Conservation (phyloP, 257 asterid genomes). For the Anisodus tanguticus region DNA sequence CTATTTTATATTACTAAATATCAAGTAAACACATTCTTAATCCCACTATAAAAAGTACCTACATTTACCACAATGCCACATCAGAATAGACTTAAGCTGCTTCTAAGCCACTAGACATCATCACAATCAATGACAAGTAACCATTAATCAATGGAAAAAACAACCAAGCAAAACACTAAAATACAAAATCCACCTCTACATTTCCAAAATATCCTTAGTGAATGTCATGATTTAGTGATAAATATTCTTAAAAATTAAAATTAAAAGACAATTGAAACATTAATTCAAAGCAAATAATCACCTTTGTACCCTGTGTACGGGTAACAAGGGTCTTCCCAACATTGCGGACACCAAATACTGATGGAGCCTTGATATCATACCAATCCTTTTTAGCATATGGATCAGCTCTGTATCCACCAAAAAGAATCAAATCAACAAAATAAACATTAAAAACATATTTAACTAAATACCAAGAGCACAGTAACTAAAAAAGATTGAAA, state of each 20-base stretch:
- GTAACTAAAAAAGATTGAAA: background rate
- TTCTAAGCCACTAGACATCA: background rate
- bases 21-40: background rate
- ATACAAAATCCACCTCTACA: background rate
- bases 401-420: background rate
- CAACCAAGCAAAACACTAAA: background rate
- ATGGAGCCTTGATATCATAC: constrained; percentile 26
- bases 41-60: background rate
- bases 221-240: background rate
- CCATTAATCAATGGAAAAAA: background rate
- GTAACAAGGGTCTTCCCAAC: constrained; percentile 23
- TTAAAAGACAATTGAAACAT: background rate
- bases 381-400: constrained; percentile 27
- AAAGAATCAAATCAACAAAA: background rate
- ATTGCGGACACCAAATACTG: constrained; percentile 18
- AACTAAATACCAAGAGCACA: background rate
- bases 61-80: background rate
- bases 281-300: background rate
- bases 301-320: constrained; percentile 27
- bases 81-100: background rate
- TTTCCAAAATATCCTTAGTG: background rate
- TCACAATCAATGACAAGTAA: no score
- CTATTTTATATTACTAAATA: background rate
- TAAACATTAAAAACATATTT: background rate
- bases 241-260: background rate